Conservation (phyloP, 495 filamentous ascomycete species). For the Penicillium ochrochloron region DNA sequence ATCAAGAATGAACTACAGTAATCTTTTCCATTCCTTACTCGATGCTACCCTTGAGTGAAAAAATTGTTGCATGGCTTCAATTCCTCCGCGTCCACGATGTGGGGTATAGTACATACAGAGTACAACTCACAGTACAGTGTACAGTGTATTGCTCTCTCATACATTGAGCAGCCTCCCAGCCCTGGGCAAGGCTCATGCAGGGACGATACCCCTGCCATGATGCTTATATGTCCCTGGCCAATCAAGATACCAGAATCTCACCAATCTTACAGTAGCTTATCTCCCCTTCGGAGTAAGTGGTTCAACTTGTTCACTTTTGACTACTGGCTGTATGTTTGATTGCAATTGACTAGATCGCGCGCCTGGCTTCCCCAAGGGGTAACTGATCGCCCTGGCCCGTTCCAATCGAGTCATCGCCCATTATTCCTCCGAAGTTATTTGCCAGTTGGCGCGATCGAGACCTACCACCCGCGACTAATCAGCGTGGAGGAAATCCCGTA, state of each 20-base stretch:
- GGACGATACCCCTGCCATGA: slow-evolving; percentile 23
- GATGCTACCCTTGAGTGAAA: slow-evolving; percentile 21
- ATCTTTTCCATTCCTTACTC: slow-evolving; percentile 29
- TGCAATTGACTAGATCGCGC: not conserved
- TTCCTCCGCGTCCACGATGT: slow-evolving; percentile 16
- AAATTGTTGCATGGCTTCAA: slow-evolving; percentile 4
- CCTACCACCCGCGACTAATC: not conserved
- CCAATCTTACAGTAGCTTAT: not conserved
- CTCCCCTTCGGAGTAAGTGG: slow-evolving; percentile 6
- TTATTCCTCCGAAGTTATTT: not conserved
- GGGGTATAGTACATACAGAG: slow-evolving; percentile 11
- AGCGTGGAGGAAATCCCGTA: not conserved
- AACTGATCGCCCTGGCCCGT: not conserved
- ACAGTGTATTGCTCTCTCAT: too few relatives aligned
- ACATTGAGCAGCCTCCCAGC: not conserved
- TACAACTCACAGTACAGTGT: too few relatives aligned
- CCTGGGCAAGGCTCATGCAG: slow-evolving; percentile 23
- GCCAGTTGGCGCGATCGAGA: not conserved
- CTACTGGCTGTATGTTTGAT: not conserved
- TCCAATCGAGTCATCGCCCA: not conserved
- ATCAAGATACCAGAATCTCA: slow-evolving; percentile 22
- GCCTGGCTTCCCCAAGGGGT: slow-evolving; percentile 8
- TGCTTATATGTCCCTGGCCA: slow-evolving; percentile 23
- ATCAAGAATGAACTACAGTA: slow-evolving; percentile 8
- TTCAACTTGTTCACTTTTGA: not conserved